Base-by-base conservation (phyloP, 1,139 yeast genomes). In the Taphrina pruni region DNA sequence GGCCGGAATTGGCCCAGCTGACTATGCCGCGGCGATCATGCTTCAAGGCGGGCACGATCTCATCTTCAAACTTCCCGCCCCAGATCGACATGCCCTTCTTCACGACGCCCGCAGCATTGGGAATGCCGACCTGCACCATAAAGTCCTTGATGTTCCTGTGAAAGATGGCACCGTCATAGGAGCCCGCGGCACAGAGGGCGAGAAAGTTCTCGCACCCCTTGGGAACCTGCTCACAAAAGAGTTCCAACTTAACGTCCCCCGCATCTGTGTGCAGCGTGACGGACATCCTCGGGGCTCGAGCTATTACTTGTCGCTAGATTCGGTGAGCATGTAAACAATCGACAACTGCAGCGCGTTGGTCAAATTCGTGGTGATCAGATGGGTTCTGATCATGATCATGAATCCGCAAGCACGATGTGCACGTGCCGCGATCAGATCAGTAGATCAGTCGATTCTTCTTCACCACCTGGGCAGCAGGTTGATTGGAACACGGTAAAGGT, bases 1-100 rank as follows among this genome's bases (percentile, higher is more conserved):
- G 82, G 9, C 83, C 83, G 0, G 78, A 75, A 72, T 80, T 81
- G 6, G 83, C 84, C 87, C 85, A 81, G 1, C 83, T 80, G 0
- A 82, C 74, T 1, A 79, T 74, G 1, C 84, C 84, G 75, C 84
- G 76, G 50, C 75, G 72, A 43, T 79, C 77, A 72, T 84, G 86
- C 55, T 79, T 76, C 62, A 84, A 74, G 1, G 78, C 75, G 1
- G 80, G 79, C 65, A 77, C 76, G 70, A 84, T 79, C 74, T 85
- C 88, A 74, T 85, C 87, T 43, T 80, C 79, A 66, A 85, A 82
- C 70, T 77, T 75, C 8, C 84, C 83, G 17, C 86, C 85, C 85
- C 85, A 84, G 11, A 81, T 76, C 0, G 84, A 78, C 72, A 83
- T 83, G 36, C 87, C 85, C 39, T 87, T 84, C 73, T 82, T 83